Evolutionary conservation across 2,329 filamentous ascomycete species (phyloP).

Genomic region (Laburnicola sp.): DNA sequence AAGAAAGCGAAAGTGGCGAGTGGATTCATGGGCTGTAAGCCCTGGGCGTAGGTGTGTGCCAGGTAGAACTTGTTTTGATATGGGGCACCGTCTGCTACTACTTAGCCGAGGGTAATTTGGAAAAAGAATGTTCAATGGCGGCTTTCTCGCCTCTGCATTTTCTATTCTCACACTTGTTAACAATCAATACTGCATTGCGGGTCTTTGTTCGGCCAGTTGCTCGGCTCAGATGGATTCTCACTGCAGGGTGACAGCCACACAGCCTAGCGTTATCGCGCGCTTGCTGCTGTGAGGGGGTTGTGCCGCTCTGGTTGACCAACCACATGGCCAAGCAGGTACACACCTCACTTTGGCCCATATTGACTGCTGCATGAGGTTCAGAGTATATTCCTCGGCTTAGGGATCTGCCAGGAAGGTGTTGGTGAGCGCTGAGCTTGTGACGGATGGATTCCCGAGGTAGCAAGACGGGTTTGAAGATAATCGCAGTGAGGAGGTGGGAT

Average conservation of each 20-base stretch:
- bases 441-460: not conserved
- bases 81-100: conserved; percentile 10
- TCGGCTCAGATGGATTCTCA: not conserved
- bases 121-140: conserved; percentile 28
- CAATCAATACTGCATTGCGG: not conserved
- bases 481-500: too few relatives aligned
- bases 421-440: not conserved
- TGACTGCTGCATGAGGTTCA: not conserved
- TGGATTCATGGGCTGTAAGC: conserved; percentile 32
- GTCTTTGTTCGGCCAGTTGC: too few relatives aligned
- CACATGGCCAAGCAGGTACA: conserved; percentile 1
- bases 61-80: conserved; percentile 21
- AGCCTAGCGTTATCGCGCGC: not conserved
- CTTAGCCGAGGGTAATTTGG: conserved; percentile 28
- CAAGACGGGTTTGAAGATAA: too few relatives aligned
- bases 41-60: conserved; percentile 20
- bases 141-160: conserved; percentile 5
- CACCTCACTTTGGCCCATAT: not conserved
- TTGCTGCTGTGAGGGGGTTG: not conserved
- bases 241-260: not conserved
- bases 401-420: too few relatives aligned
- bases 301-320: not conserved
- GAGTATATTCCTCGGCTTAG: too few relatives aligned
- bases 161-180: too few relatives aligned
- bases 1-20: conserved; percentile 20